These are phyloP conservation scores for Melastoma malabathricum DNA, from an alignment of 345 rosid genomes.

Conservation along the genomic window DNA sequence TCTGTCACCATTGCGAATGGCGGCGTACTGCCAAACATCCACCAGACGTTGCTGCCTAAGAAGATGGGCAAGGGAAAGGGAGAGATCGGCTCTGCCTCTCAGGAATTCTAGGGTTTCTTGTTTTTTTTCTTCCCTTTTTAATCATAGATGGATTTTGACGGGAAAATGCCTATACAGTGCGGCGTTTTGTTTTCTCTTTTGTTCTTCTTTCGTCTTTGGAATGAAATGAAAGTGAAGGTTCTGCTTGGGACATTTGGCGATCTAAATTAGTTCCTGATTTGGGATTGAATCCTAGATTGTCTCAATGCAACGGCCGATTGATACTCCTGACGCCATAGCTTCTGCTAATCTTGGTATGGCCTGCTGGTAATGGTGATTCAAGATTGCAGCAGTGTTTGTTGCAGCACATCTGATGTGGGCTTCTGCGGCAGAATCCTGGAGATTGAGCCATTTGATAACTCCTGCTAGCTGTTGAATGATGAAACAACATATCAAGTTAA, in stretches of 20 bases:
- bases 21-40: conserved; percentile 62
- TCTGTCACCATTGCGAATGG: conserved; percentile 65
- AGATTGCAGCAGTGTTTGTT: conserved; percentile 16
- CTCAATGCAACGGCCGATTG: conserved; percentile 30
- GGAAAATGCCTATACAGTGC: background rate
- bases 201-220: no score
- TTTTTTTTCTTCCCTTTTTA: no score
- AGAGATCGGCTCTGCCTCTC: conserved; percentile 61
- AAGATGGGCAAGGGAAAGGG: conserved; percentile 40
- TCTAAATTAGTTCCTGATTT: background rate
- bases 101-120: conserved; percentile 27
- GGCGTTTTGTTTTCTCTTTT: no score
- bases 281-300: conserved; percentile 23
- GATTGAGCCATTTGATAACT: conserved; percentile 24
- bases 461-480: conserved; percentile 21
- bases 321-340: conserved; percentile 26
- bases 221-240: background rate
- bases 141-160: background rate
- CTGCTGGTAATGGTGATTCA: conserved; percentile 15
- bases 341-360: conserved; percentile 23
- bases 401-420: conserved; percentile 39
- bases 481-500: background rate
- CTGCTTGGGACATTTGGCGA: background rate
- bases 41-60: conserved; percentile 54
- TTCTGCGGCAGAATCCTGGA: conserved; percentile 14